Evolutionary conservation across 2,329 filamentous ascomycete species (phyloP), one percentile per base, ranked within the genome.

Genomic region (Rutstroemia sydowiana): DNA sequence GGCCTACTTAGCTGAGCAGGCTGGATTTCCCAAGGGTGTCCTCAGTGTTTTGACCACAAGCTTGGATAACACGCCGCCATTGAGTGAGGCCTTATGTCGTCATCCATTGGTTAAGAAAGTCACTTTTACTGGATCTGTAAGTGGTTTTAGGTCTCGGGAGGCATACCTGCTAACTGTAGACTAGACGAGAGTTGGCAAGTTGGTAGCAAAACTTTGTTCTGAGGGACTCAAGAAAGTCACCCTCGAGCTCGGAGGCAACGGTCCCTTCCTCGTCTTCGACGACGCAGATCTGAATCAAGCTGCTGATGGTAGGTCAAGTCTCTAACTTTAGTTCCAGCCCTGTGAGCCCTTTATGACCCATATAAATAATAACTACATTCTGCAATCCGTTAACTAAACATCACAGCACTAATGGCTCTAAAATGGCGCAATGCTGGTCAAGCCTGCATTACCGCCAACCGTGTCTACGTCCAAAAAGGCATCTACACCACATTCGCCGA

Each of bases 141-240:
- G 63, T 57, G 1, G 13, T 6, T 6, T 6, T 14, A 45, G 5
- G 6, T 20, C 10, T 32, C 11, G 5, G 6, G 34, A 44, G 21
- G n/a, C n/a, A 14, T 26, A 46, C 49, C 59, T 18, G 16, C 37
- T 28, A 5, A 32, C 3, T 1, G 23, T 14, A 14, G 28, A 9
- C 5, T 13, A 66, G 43, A 84, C 81, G 0, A 69, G 78, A 45
- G 74, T 84, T 4, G 81, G 81, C 37, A 84, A 84, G 64, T 68
- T 84, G 11, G 73, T 84, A 10, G 79, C 81, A 0, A 75, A 73
- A 44, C 73, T 79, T 50, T 84, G 81, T 59, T 69, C 78, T 0
- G 74, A 79, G 41, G 78, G 77, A 0, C 63, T 84, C 52, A 84
- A 84, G 70, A 84, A 84, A 58, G 71, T 81, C 18, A 84, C 81